Conservation (phyloP, 139 green algal species). For the Trebouxia sp. region DNA sequence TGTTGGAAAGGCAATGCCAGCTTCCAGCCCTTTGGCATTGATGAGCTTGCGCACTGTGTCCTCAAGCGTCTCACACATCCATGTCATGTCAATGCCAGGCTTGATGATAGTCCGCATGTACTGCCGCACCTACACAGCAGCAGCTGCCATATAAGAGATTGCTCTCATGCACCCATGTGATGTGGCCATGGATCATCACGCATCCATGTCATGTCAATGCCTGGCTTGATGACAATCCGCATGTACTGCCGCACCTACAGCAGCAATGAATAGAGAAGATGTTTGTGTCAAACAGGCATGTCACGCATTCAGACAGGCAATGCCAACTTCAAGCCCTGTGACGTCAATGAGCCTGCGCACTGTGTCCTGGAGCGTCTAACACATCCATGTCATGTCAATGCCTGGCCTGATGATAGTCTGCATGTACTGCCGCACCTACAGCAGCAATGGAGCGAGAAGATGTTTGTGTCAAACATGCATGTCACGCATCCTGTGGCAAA, state of each 20-base stretch:
- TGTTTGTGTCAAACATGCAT: too few relatives aligned
- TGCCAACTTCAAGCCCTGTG: constrained; percentile 88
- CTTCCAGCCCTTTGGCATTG: constrained; percentile 87
- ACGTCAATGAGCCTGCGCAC: constrained; percentile 90
- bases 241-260: constrained; percentile 95
- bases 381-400: constrained; percentile 88
- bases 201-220: constrained; percentile 88
- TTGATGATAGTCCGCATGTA: constrained; percentile 90
- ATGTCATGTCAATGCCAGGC: constrained; percentile 87
- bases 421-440: constrained; percentile 94
- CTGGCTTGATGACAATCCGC: constrained; percentile 85
- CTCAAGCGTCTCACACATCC: constrained; percentile 96
- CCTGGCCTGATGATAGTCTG: constrained; percentile 88
- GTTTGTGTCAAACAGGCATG: too few relatives aligned
- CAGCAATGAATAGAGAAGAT: too few relatives aligned
- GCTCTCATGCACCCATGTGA: too few relatives aligned
- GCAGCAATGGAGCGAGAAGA: too few relatives aligned
- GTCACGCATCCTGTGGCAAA: too few relatives aligned
- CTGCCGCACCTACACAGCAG: constrained; percentile 84
- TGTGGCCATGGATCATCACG: too few relatives aligned
- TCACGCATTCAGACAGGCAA: too few relatives aligned
- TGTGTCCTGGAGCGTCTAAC: constrained; percentile 90
- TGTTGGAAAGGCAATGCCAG: constrained; percentile 90
- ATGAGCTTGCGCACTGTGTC: constrained; percentile 87
- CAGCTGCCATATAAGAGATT: too few relatives aligned